Base-by-base conservation (phyloP, 2,329 filamentous ascomycete species). In the Grosmannia serpens region DNA sequence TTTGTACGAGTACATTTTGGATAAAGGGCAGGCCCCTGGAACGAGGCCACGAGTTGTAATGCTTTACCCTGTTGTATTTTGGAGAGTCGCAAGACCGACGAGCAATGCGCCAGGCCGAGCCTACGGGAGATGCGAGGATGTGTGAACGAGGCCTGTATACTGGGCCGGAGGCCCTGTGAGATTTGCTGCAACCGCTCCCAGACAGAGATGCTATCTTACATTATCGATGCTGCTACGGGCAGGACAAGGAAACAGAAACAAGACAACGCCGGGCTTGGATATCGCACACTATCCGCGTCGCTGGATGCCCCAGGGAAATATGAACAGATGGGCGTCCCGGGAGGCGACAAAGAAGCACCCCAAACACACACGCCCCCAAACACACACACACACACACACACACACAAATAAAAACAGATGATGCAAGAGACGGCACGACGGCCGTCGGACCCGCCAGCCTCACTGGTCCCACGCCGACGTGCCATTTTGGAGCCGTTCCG, bases 401-500 rank as follows among this genome's bases (percentile, higher is more conserved):
- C 24, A 27, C 3, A 26, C 22, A 15, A 26, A 29, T 50, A 27
- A 22, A 53, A 50, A 50, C 20, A 50, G 46, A n/a, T n/a, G n/a
- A n/a, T n/a, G n/a, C n/a, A n/a, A n/a, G n/a, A n/a, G n/a, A n/a
- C n/a, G n/a, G n/a, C n/a, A n/a, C n/a, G n/a, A n/a, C n/a, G n/a
- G n/a, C n/a, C n/a, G n/a, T n/a, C n/a, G n/a, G n/a, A n/a, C n/a
- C 24, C 20, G 26, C 31, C 51, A 7, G 10, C 15, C 24, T 26
- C 22, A 9, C 27, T 47, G 20, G 2, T 22, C 46, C 38, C 57
- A 63, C 8, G 46, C 33, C 0, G 62, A 64, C 10, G 53, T 24
- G 1, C 61, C 64, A 41, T 56, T 63, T 38, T 60, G 41, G 61
- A 79, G 61, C 47, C 69, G 70, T 57, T 74, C 71, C 44, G 73